Evolutionary conservation across 192 early-diverging fungal species (phyloP).

Genomic region (Lobosporangium transversale): DNA sequence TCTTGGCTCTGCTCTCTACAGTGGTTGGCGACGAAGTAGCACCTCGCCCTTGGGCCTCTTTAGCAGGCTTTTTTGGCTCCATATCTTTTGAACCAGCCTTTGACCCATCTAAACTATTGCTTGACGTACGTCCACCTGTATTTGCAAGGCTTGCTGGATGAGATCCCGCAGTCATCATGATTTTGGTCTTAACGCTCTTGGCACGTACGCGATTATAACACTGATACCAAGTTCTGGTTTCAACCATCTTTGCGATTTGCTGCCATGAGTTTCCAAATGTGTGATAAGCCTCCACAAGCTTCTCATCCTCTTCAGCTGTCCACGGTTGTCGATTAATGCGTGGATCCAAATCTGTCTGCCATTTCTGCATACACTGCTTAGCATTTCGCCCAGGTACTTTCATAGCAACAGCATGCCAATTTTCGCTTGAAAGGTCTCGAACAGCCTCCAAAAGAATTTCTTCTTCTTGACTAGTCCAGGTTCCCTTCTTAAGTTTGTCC

Average conservation of each 20-base stretch:
- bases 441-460: constrained; percentile 44
- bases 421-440: constrained; percentile 34
- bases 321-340: constrained; percentile 47
- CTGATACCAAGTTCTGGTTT: constrained; percentile 49
- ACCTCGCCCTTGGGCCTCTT: constrained; percentile 2
- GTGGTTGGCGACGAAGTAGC: neutral
- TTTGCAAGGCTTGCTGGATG: constrained; percentile 36
- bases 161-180: constrained; percentile 17
- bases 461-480: constrained; percentile 40
- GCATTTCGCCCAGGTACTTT: constrained; percentile 48
- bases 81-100: neutral
- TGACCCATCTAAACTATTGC: neutral
- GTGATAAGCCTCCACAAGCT: constrained; percentile 45
- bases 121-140: neutral
- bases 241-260: constrained; percentile 52
- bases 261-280: constrained; percentile 51
- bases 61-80: neutral
- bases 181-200: constrained; percentile 52
- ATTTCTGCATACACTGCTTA: constrained; percentile 53
- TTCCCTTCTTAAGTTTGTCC: constrained; percentile 51
- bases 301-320: constrained; percentile 43
- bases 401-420: constrained; percentile 51
- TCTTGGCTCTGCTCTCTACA: neutral
- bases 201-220: constrained; percentile 52
- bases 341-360: constrained; percentile 51